Evolutionary conservation across 1,284 basidiomycete species (phyloP), one percentile per base, ranked within the genome.

Genomic region (Rhodotorula sp.): DNA sequence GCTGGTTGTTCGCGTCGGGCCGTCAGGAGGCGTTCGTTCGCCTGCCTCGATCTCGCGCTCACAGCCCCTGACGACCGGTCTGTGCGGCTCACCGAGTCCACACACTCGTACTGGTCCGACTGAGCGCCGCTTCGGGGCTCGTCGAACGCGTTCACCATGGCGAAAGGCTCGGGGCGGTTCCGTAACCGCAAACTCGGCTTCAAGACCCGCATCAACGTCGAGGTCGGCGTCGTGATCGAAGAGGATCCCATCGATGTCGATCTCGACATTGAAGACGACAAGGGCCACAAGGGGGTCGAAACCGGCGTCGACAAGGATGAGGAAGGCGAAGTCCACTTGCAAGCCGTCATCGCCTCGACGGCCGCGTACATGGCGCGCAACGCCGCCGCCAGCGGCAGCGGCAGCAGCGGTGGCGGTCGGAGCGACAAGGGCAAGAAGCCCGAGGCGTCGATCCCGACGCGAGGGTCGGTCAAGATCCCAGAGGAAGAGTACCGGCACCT

Each of bases 391-490:
- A 55, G 54, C 52, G 52, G 52, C 3, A 23, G 52, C n/a, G 26
- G 52, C 54, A 50, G 18, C 49, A 23, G 49, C 43, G 49, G 14
- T 15, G 10, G 31, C 48, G 54, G 57, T 31, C 16, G 59, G n/a
- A 55, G 18, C 62, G 52, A 61, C 65, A 59, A 67, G 50, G 63
- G 60, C 45, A 75, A 72, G 68, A 65, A 68, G 58, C 54, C 43
- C 23, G 45, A 58, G 8, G 75, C 79, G 19, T 93, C 87, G 82
- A 97, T 97, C 77, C 95, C 94, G 5, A 94, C 91, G 8, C 93
- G 94, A 0, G 92, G 95, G 79, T 92, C 91, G 3, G 90, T 90
- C 5, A 92, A 92, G 64, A 79, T 91, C 73, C 88, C 91, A 64
- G 86, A 87, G 60, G 87, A 90, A 76, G 77, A 76, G 61, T 92